Evolutionary conservation across 1,284 basidiomycete genomes (phyloP).

Genomic region (Ustilago trichophora): DNA sequence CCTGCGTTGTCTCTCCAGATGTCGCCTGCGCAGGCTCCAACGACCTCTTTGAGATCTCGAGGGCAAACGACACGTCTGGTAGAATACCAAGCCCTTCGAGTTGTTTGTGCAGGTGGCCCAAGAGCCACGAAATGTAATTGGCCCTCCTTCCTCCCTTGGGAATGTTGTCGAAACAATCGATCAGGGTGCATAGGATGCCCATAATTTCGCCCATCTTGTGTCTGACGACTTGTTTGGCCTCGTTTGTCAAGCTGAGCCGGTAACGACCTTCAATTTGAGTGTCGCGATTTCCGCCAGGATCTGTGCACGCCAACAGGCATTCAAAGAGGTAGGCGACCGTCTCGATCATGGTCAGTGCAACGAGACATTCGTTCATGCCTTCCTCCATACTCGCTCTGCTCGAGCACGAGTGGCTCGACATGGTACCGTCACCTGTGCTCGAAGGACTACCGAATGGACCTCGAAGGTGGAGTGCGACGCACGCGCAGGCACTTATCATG

Average conservation of each 20-base stretch:
- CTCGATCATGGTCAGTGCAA: slow-evolving; percentile 17
- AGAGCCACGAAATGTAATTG: not conserved
- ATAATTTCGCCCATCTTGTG: slow-evolving; percentile 13
- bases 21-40: no score
- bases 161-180: slow-evolving; percentile 17
- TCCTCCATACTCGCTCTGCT: no score
- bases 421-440: no score
- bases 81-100: slow-evolving; percentile 10
- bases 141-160: slow-evolving; percentile 6
- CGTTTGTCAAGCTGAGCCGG: not conserved
- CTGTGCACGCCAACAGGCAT: not conserved
- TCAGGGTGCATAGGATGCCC: slow-evolving; percentile 15
- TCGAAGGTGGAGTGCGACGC: slow-evolving; percentile 19
- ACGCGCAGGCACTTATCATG: slow-evolving; percentile 14
- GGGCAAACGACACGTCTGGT: slow-evolving; percentile 18
- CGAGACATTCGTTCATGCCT: not conserved
- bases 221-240: not conserved
- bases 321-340: slow-evolving; percentile 5
- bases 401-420: no score
- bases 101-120: not conserved
- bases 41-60: slow-evolving; percentile 12
- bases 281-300: no score
- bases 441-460: no score
- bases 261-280: no score
- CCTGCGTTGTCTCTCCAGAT: no score